A percentile compares a stretch with the other conserved stretches of the same genome.
Evolutionary conservation across 768 basidiomycete genomes (phyloP).

Genomic region (Auriscalpium microsporum): DNA sequence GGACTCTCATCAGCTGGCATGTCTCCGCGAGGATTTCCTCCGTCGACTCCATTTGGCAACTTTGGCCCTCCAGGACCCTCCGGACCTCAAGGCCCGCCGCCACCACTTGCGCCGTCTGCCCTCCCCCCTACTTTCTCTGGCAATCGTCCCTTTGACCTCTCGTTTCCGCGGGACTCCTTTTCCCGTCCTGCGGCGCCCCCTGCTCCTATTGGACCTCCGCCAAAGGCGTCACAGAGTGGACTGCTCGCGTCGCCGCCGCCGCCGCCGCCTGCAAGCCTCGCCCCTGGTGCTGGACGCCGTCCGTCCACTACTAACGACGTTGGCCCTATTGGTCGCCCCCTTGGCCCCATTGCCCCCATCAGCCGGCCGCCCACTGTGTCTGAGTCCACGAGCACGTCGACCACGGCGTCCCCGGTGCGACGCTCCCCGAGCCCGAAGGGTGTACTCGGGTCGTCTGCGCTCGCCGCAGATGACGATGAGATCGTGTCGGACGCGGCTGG

Average conservation of each 20-base stretch:
- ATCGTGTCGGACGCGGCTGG: conserved; percentile 49
- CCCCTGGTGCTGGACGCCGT: conserved; percentile 42
- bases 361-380: conserved; percentile 45
- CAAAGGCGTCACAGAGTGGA: conserved; percentile 24
- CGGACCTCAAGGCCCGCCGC: conserved; percentile 36
- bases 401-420: conserved; percentile 49
- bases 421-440: conserved; percentile 54
- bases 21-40: conserved; percentile 46
- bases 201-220: conserved; percentile 46
- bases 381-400: conserved; percentile 39
- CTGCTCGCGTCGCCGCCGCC: conserved; percentile 29
- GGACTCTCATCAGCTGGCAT: conserved; percentile 36
- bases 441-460: conserved; percentile 66
- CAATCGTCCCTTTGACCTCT: conserved; percentile 44
- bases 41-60: conserved; percentile 39
- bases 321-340: conserved; percentile 39
- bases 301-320: conserved; percentile 33
- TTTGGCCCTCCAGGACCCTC: conserved; percentile 36
- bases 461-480: conserved; percentile 75
- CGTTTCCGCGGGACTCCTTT: conserved; percentile 36
- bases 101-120: conserved; percentile 44
- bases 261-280: conserved; percentile 29
- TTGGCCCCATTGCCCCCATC: conserved; percentile 62
- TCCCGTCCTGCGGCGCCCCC: conserved; percentile 28
- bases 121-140: conserved; percentile 46